phyloP scores from a whole-genome alignment of 352 stramenopile genomes.

The Hyphochytrium catenoides region DNA sequence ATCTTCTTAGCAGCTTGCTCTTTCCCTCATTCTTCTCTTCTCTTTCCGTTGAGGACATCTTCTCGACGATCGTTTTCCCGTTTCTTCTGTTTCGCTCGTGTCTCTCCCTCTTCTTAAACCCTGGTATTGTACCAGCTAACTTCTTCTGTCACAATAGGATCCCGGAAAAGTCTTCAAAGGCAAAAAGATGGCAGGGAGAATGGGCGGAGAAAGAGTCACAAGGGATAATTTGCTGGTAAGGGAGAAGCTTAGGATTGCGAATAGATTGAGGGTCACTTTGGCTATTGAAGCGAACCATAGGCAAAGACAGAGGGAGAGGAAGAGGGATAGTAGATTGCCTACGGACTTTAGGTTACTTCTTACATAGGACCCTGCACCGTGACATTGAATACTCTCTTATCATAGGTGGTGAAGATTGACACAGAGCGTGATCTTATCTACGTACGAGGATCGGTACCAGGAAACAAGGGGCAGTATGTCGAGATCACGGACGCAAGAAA shows the following conservation, averaged over 20 bases:
- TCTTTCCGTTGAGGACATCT: no score
- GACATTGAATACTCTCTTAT: no score
- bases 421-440: conserved; percentile 74
- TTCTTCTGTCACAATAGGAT: conserved; percentile 22
- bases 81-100: no score
- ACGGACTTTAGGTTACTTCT: no score
- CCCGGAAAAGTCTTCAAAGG: conserved; percentile 96
- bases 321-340: no score
- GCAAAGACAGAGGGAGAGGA: no score
- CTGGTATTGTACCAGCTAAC: no score
- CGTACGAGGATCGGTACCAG: conserved; percentile 74
- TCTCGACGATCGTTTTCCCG: no score
- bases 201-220: conserved; percentile 80
- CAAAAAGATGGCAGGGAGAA: conserved; percentile 98
- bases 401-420: conserved; percentile 75
- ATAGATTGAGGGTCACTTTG: not conserved
- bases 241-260: conserved; percentile 6
- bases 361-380: no score
- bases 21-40: no score
- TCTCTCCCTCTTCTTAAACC: no score
- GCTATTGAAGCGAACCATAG: conserved; percentile 1
- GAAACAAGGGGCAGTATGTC: conserved; percentile 59
- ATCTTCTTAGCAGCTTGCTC: no score
- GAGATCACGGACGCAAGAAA: conserved; percentile 60
- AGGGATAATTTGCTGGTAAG: conserved; percentile 75